phyloP scores from a whole-genome alignment of 169 alveolate species.

The Plasmodium yoelii region DNA sequence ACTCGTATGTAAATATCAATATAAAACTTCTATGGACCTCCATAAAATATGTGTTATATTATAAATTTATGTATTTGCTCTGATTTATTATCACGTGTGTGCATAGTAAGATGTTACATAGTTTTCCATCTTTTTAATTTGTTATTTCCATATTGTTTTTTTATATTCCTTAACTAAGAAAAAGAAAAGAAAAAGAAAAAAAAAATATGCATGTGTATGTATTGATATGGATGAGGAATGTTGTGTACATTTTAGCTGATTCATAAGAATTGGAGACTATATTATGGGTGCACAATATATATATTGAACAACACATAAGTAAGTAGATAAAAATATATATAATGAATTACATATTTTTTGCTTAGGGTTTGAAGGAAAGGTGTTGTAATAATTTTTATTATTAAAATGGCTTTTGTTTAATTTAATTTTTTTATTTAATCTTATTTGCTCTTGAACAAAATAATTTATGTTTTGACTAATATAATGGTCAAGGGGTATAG shows the following conservation, averaged over 20 bases:
- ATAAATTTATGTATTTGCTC: no score
- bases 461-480: conserved; percentile 18
- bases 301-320: not conserved
- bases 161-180: conserved; percentile 52
- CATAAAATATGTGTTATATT: no score
- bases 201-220: not conserved
- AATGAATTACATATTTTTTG: conserved; percentile 41
- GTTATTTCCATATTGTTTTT: conserved; percentile 14
- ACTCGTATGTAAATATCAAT: no score
- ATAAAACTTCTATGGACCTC: no score
- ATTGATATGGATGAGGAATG: not conserved
- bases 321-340: not conserved
- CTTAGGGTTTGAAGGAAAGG: conserved; percentile 55
- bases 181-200: conserved; percentile 4
- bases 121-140: not conserved
- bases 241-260: not conserved
- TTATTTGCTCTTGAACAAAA: conserved; percentile 46
- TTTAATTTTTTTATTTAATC: conserved; percentile 52
- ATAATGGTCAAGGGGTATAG: conserved; percentile 2
- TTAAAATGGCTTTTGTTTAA: conserved; percentile 37
- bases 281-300: not conserved
- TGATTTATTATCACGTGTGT: no score
- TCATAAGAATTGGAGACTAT: not conserved
- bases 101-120: no score
- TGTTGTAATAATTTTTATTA: conserved; percentile 14